phyloP scores from a whole-genome alignment of 192 early-diverging fungal genomes.

The Radiomyces spectabilis region DNA sequence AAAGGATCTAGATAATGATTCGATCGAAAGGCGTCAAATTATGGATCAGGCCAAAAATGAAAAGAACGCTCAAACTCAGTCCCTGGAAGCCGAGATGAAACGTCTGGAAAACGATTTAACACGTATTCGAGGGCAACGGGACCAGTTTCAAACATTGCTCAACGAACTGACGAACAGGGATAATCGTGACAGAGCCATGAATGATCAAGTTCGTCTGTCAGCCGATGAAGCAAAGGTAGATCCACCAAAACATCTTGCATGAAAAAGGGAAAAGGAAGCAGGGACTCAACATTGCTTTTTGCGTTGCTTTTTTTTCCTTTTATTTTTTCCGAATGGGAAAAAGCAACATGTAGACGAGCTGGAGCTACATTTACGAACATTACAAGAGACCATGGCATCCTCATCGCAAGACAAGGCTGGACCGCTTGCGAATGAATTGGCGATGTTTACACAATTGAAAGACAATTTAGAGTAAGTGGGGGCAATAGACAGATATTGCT shows the following conservation, averaged over 20 bases:
- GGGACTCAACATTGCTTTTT: neutral
- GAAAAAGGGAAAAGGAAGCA: neutral
- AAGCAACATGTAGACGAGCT: too few species aligned
- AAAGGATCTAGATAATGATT: constrained; percentile 33
- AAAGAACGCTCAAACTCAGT: constrained; percentile 30
- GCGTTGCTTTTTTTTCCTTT: neutral
- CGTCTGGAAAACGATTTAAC: constrained; percentile 44
- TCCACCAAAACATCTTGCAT: too few species aligned
- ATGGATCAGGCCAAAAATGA: constrained; percentile 31
- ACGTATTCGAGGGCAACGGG: constrained; percentile 45
- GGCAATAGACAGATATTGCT: too few species aligned
- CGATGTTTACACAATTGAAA: neutral
- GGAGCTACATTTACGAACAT: too few species aligned
- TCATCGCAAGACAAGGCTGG: constrained; percentile 4
- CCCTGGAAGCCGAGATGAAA: constrained; percentile 44
- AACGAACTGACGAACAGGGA: constrained; percentile 17
- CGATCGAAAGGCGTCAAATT: constrained; percentile 27
- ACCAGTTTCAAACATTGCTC: constrained; percentile 39
- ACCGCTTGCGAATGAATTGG: constrained; percentile 8
- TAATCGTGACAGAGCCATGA: neutral
- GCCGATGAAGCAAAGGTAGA: constrained; percentile 10
- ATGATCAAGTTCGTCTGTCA: neutral
- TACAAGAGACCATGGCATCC: constrained; percentile 2
- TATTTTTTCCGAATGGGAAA: neutral
- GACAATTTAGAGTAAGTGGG: neutral